phyloP scores from a whole-genome alignment of 768 basidiomycete genomes.

The Hericium rajendrae region DNA sequence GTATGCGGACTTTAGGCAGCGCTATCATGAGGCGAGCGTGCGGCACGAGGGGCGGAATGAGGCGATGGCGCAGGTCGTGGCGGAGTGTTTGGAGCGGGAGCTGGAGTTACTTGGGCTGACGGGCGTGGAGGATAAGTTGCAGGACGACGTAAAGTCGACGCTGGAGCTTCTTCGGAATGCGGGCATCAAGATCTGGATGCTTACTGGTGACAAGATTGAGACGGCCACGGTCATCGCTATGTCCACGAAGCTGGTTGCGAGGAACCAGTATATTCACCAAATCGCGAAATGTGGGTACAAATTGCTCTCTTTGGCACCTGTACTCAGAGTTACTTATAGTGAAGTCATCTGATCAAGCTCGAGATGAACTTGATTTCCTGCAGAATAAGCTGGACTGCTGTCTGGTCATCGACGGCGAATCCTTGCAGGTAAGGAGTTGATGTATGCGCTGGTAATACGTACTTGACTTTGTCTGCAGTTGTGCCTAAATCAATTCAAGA shows the following conservation, averaged over 20 bases:
- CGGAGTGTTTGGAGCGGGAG: conserved; percentile 74
- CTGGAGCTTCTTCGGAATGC: conserved; percentile 90
- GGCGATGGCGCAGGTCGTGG: conserved; percentile 67
- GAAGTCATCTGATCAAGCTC: conserved; percentile 70
- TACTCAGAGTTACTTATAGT: conserved; percentile 39
- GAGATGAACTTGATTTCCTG: conserved; percentile 86
- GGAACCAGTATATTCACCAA: conserved; percentile 97
- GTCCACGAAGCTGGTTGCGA: conserved; percentile 89
- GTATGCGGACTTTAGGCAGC: conserved; percentile 64
- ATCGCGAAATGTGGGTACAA: conserved; percentile 72
- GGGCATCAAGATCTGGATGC: conserved; percentile 99
- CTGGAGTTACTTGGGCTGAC: conserved; percentile 89
- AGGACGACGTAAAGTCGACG: conserved; percentile 93
- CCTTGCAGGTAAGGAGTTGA: conserved; percentile 60
- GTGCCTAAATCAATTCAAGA: conserved; percentile 81
- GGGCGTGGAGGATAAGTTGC: conserved; percentile 98
- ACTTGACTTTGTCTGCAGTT: conserved; percentile 39
- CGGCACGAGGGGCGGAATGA: conserved; percentile 72
- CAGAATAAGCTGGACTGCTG: conserved; percentile 95
- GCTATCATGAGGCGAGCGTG: conserved; percentile 72
- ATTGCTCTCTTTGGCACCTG: neutral
- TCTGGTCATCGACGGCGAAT: conserved; percentile 96
- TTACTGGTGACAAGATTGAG: conserved; percentile 98
- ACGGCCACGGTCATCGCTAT: conserved; percentile 98
- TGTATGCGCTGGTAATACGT: neutral